Evolutionary conservation across 75 land plant species (phyloP).

Genomic region (Pinus taeda): DNA sequence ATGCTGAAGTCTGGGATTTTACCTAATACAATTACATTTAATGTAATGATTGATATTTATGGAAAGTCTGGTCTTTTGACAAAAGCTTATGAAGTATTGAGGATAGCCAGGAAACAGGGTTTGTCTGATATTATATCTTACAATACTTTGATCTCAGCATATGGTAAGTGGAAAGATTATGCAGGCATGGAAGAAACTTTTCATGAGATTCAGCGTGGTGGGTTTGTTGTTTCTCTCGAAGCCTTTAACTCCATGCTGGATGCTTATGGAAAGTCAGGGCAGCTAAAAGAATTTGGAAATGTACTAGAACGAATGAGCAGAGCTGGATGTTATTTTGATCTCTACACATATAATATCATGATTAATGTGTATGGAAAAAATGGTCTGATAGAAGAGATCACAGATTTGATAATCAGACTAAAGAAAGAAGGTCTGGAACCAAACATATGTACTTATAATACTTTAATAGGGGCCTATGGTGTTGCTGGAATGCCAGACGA

Average conservation of each 20-base stretch:
- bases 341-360: conserved; percentile 79
- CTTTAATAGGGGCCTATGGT: conserved; percentile 85
- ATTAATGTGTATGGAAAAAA: conserved; percentile 80
- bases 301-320: conserved; percentile 62
- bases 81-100: conserved; percentile 58
- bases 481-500: conserved; percentile 80
- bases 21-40: conserved; percentile 65
- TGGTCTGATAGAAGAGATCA: conserved; percentile 69
- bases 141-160: conserved; percentile 76
- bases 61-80: conserved; percentile 70
- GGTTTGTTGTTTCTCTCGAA: conserved; percentile 73
- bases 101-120: conserved; percentile 56
- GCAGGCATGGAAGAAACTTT: conserved; percentile 52
- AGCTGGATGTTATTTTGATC: conserved; percentile 47
- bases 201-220: conserved; percentile 56
- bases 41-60: conserved; percentile 73
- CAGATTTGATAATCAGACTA: conserved; percentile 42
- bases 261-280: conserved; percentile 78
- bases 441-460: conserved; percentile 79
- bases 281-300: conserved; percentile 54
- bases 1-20: conserved; percentile 54
- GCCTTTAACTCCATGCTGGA: conserved; percentile 88
- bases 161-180: conserved; percentile 63
- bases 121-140: conserved; percentile 66
- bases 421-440: conserved; percentile 61